A percentile compares a stretch with the other conserved stretches of the same genome.
These are phyloP conservation scores for Eleusine coracana DNA, from an alignment of 176 grass and related monocot species.

Conservation along the genomic window DNA sequence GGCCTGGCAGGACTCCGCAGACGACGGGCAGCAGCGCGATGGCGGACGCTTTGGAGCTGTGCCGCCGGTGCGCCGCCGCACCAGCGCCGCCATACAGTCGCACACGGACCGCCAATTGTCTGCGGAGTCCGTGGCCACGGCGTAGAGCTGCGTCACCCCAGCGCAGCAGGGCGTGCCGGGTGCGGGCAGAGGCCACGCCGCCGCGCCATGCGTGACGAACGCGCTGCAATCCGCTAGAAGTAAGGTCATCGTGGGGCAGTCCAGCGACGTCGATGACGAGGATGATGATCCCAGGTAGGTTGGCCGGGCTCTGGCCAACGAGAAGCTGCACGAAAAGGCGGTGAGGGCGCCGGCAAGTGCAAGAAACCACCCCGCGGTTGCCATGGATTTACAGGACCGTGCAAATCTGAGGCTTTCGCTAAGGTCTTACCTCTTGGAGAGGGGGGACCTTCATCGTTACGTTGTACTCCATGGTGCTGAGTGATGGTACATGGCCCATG, in stretches of 20 bases:
- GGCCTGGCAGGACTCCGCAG: conserved; percentile 44
- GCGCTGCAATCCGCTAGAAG: conserved; percentile 50
- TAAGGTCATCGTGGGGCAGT: conserved; percentile 59
- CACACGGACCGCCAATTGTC: conserved; percentile 68
- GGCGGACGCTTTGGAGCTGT: conserved; percentile 56
- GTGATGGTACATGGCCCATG: not conserved
- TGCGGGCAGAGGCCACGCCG: not conserved
- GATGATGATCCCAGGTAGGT: not conserved
- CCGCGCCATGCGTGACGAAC: conserved; percentile 38
- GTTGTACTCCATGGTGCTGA: not conserved
- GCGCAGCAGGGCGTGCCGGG: conserved; percentile 59
- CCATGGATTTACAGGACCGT: conserved; percentile 8
- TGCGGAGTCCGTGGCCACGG: conserved; percentile 43
- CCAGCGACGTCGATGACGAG: conserved; percentile 16
- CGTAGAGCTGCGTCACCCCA: conserved; percentile 47
- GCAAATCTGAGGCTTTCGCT: not conserved
- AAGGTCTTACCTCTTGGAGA: not conserved
- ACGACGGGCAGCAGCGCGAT: conserved; percentile 61
- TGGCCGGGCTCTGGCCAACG: not conserved
- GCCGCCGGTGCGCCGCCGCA: conserved; percentile 40
- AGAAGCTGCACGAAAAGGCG: not conserved
- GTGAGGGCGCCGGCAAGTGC: not conserved
- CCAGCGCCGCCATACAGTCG: conserved; percentile 50
- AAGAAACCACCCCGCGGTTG: not conserved
- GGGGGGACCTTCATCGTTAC: not conserved